Evolutionary conservation across 148 eudicot species (phyloP).

Genomic region (Camellia sinensis): DNA sequence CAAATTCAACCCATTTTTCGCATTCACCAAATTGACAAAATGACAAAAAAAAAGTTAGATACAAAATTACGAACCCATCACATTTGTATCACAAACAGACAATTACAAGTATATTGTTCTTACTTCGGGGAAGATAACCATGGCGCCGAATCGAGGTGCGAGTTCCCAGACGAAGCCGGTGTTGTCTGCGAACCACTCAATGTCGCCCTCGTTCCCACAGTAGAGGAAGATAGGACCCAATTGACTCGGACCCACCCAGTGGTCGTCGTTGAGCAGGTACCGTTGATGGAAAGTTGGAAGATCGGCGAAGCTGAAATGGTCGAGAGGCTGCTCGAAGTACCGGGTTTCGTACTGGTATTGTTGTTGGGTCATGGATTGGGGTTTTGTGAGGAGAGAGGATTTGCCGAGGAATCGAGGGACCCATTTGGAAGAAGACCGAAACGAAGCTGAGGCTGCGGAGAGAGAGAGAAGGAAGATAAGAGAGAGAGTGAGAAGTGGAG

Average conservation of each 20-base stretch:
- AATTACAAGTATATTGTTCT: not conserved
- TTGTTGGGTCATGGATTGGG: not conserved
- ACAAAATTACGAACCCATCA: too few relatives aligned
- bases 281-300: slow-evolving; percentile 57
- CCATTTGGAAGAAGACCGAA: slow-evolving; percentile 19
- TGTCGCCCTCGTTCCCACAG: slow-evolving; percentile 88
- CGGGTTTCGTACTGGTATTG: slow-evolving; percentile 54
- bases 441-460: slow-evolving; percentile 3
- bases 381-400: slow-evolving; percentile 29
- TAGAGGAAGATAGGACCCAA: slow-evolving; percentile 76
- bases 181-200: slow-evolving; percentile 80
- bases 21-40: too few relatives aligned
- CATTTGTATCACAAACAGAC: too few relatives aligned
- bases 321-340: slow-evolving; percentile 59
- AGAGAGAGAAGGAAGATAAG: slow-evolving; percentile 11
- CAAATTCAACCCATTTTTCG: too few relatives aligned
- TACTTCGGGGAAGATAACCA: slow-evolving; percentile 87
- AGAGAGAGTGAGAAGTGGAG: not conserved
- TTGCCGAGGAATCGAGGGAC: slow-evolving; percentile 46
- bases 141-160: slow-evolving; percentile 72
- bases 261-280: slow-evolving; percentile 55
- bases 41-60: too few relatives aligned
- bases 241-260: slow-evolving; percentile 58
- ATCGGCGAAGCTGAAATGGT: slow-evolving; percentile 71
- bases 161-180: slow-evolving; percentile 83